phyloP scores from a whole-genome alignment of 2,329 filamentous ascomycete species.

The Calonectria honghensis region DNA sequence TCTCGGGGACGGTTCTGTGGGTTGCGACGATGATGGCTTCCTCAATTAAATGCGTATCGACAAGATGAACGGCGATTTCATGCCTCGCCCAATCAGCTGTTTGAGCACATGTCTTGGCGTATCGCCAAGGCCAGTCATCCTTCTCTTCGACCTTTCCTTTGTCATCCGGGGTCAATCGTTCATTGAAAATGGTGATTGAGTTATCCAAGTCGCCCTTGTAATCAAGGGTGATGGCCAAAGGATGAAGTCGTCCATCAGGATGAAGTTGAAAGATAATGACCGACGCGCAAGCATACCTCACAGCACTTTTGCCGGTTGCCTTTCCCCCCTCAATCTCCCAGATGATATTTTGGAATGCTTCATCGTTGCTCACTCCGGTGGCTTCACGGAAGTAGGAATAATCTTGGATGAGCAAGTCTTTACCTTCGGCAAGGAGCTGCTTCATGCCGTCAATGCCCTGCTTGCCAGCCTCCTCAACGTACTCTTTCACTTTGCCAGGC shows the following conservation, averaged over 20 bases:
- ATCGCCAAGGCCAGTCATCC: conserved; percentile 47
- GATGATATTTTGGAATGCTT: not conserved
- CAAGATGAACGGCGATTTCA: conserved; percentile 43
- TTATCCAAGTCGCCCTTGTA: conserved; percentile 39
- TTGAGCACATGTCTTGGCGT: conserved; percentile 46
- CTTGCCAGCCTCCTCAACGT: conserved; percentile 36
- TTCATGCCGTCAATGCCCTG: conserved; percentile 42
- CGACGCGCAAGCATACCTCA: conserved; percentile 40
- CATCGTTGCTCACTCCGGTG: conserved; percentile 34
- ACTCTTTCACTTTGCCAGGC: conserved; percentile 30
- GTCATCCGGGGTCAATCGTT: conserved; percentile 39
- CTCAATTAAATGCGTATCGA: conserved; percentile 46
- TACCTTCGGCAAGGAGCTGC: conserved; percentile 18
- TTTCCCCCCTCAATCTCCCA: no score
- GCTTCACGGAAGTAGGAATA: conserved; percentile 46
- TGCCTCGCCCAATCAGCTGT: conserved; percentile 47
- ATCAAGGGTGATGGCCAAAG: conserved; percentile 44
- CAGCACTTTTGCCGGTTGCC: no score
- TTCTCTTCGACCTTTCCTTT: conserved; percentile 35
- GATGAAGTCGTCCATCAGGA: conserved; percentile 43
- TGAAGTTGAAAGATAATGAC: conserved; percentile 45
- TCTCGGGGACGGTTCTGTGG: conserved; percentile 41
- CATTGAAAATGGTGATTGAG: conserved; percentile 45
- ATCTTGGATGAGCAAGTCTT: conserved; percentile 46
- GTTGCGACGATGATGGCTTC: conserved; percentile 48